Conservation (phyloP, 257 asterid species). For the Echites panduratus region DNA sequence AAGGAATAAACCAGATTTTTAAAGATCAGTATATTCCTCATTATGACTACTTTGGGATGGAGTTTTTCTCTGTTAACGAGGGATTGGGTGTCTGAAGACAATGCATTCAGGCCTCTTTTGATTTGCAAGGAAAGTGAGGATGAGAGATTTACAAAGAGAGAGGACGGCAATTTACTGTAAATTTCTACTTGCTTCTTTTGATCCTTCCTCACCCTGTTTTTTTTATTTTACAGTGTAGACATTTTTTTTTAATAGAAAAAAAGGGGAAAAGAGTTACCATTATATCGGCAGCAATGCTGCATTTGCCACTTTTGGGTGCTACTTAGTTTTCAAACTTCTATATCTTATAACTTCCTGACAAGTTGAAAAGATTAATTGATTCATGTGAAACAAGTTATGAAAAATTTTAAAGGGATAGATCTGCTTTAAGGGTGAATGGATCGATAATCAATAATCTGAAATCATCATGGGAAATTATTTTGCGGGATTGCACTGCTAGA, state of each 20-base stretch:
- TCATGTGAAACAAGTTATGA: neutral
- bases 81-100: neutral
- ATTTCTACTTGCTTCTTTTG: neutral
- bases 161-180: neutral
- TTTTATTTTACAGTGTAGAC: neutral
- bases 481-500: neutral
- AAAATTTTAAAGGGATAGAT: neutral
- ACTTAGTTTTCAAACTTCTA: neutral
- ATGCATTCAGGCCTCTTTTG: neutral
- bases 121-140: no score
- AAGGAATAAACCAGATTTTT: neutral
- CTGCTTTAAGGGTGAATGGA: neutral
- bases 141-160: neutral
- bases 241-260: no score
- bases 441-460: neutral
- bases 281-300: neutral
- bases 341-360: neutral
- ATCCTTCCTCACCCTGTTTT: neutral
- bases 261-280: no score
- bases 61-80: neutral
- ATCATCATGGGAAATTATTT: neutral
- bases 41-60: neutral
- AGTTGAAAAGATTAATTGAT: neutral
- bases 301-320: neutral
- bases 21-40: neutral